A percentile compares a stretch with the other conserved stretches of the same genome.
phyloP scores from a whole-genome alignment of 768 basidiomycete genomes.

The Roridomyces roridus region DNA sequence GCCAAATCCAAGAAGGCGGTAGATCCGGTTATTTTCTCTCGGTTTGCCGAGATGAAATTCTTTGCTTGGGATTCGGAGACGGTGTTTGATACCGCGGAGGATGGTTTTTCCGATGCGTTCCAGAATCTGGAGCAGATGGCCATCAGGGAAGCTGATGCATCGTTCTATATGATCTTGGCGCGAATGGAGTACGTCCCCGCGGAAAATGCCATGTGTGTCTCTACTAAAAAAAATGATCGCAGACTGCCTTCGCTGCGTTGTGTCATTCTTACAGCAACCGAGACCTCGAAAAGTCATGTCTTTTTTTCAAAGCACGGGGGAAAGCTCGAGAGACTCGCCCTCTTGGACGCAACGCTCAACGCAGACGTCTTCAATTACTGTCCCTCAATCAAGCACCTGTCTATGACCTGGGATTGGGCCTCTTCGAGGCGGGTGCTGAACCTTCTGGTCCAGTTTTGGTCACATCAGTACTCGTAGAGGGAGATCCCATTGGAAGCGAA shows the following conservation, averaged over 20 bases:
- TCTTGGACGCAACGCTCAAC: background rate
- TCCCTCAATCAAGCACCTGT: background rate
- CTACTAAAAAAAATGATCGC: background rate
- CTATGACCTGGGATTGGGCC: too few species aligned
- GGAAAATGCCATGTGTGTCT: too few species aligned
- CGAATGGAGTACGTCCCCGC: constrained; percentile 9
- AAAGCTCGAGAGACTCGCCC: background rate
- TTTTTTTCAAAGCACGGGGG: constrained; percentile 7
- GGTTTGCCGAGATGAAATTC: background rate
- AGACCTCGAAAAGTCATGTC: background rate
- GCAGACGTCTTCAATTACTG: background rate
- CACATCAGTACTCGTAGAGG: too few species aligned
- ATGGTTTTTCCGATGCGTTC: background rate
- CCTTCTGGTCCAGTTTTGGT: too few species aligned
- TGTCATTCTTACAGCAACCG: background rate
- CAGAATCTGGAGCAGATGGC: background rate
- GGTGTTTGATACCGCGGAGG: background rate
- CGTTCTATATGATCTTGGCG: background rate
- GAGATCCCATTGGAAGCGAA: too few species aligned
- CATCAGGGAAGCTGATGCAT: background rate
- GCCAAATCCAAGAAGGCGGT: background rate
- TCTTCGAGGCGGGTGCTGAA: too few species aligned
- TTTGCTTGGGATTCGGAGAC: background rate
- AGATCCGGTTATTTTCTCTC: background rate
- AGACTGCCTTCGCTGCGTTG: constrained; percentile 1